These are phyloP conservation scores for Wickerhamiella siamensis DNA, from an alignment of 805 yeast genomes.

Conservation along the genomic window DNA sequence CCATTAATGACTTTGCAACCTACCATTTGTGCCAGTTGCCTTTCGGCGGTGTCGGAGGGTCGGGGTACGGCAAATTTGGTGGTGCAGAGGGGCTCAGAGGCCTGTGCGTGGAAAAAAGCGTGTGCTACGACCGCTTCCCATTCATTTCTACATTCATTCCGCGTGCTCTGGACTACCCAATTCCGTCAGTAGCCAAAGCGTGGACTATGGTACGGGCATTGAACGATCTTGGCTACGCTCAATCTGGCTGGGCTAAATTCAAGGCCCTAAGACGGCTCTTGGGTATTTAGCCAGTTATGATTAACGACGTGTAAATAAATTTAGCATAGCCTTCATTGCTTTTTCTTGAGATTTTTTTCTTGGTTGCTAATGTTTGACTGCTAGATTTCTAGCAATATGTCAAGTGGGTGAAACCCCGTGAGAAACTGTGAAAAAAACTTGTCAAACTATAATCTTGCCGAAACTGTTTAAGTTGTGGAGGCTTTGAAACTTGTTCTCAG, in stretches of 20 bases:
- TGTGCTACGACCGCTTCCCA: slow-evolving; percentile 72
- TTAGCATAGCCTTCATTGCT: background rate
- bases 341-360: background rate
- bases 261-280: slow-evolving; percentile 42
- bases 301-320: background rate
- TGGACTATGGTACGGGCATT: slow-evolving; percentile 78
- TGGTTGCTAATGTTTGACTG: too few relatives aligned
- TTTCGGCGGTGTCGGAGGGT: slow-evolving; percentile 85
- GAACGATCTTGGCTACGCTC: slow-evolving; percentile 65
- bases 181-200: slow-evolving; percentile 62
- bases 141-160: slow-evolving; percentile 72
- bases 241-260: slow-evolving; percentile 52
- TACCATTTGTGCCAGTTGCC: slow-evolving; percentile 92
- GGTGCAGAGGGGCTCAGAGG: slow-evolving; percentile 96
- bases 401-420: too few relatives aligned
- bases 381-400: too few relatives aligned
- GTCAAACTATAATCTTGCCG: too few relatives aligned
- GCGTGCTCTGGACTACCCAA: slow-evolving; percentile 81
- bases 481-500: background rate
- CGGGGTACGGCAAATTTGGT: slow-evolving; percentile 96
- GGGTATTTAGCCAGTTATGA: background rate
- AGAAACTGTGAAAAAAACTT: too few relatives aligned
- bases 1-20: slow-evolving; percentile 95
- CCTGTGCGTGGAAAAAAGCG: slow-evolving; percentile 70
- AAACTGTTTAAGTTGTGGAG: too few relatives aligned